Evolutionary conservation across 78 protist species (phyloP).

Genomic region (Mastigamoeba balamuthi): DNA sequence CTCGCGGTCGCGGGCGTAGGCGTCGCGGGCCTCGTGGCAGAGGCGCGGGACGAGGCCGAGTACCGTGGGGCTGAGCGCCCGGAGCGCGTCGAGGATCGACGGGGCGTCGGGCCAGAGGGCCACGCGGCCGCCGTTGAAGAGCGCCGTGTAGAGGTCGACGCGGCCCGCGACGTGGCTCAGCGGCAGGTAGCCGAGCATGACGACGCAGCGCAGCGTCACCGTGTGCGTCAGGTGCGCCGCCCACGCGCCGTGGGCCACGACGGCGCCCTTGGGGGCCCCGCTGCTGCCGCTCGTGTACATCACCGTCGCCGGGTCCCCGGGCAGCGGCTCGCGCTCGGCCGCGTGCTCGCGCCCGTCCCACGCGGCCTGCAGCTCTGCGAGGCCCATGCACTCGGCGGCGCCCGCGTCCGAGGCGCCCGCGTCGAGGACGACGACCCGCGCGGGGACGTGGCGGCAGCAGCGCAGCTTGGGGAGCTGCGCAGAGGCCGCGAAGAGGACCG

Average conservation of each 20-base stretch:
- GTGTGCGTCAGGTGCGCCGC: neutral
- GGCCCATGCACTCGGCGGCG: too few relatives aligned
- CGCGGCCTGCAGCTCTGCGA: too few relatives aligned
- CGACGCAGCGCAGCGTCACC: neutral
- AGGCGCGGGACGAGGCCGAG: neutral
- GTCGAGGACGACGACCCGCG: too few relatives aligned
- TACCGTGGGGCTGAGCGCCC: neutral
- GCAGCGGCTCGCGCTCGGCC: too few relatives aligned
- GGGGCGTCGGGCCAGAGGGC: neutral
- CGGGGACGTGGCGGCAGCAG: too few relatives aligned
- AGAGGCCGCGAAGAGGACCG: too few relatives aligned
- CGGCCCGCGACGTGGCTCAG: neutral
- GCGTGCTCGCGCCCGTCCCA: too few relatives aligned
- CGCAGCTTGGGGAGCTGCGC: too few relatives aligned
- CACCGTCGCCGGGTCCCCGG: neutral
- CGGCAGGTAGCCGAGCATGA: neutral
- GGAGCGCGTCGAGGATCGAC: neutral
- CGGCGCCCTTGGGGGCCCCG: neutral
- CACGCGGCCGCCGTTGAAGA: neutral
- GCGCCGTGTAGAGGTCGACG: neutral
- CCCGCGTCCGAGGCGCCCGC: too few relatives aligned
- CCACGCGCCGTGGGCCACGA: neutral
- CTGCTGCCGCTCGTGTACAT: neutral
- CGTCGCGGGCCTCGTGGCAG: neutral
- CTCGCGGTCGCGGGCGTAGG: neutral